Evolutionary conservation across 75 land plant genomes (phyloP).

Genomic region (Pinus albicaulis): DNA sequence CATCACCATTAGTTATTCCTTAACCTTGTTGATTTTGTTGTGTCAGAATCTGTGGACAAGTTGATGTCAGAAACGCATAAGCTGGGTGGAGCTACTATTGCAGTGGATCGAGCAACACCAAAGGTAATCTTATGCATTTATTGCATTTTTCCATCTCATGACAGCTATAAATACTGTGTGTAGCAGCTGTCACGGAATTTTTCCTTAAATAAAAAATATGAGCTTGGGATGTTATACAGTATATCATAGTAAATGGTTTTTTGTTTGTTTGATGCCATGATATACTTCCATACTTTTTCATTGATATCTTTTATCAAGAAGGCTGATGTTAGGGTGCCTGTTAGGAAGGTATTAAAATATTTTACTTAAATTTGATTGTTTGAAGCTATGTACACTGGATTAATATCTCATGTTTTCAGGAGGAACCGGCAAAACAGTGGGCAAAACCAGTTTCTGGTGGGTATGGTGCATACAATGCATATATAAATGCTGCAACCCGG

Average conservation of each 20-base stretch:
- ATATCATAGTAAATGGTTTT: not conserved
- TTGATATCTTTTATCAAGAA: not conserved
- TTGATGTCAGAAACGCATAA: conserved; percentile 76
- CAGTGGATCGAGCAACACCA: conserved; percentile 88
- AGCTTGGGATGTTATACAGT: not conserved
- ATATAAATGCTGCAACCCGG: conserved; percentile 68
- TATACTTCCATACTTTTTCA: not conserved
- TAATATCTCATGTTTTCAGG: conserved; percentile 30
- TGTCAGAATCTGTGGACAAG: conserved; percentile 65
- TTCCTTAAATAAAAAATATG: not conserved
- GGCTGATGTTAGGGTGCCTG: not conserved
- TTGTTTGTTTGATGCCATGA: not conserved
- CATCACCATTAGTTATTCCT: not conserved
- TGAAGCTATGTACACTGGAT: not conserved
- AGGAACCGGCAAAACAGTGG: conserved; percentile 38
- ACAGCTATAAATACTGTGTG: not conserved
- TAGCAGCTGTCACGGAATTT: not conserved
- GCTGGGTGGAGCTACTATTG: conserved; percentile 68
- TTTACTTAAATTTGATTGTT: not conserved
- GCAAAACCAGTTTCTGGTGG: conserved; percentile 44
- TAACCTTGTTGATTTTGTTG: conserved; percentile 4
- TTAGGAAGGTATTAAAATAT: not conserved
- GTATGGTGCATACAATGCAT: conserved; percentile 92
- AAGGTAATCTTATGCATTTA: conserved; percentile 26
- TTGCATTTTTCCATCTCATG: not conserved